A percentile compares a stretch with the other conserved stretches of the same genome.
Evolutionary conservation across 2,329 filamentous ascomycete genomes (phyloP).

Genomic region (Colletotrichum orbiculare): DNA sequence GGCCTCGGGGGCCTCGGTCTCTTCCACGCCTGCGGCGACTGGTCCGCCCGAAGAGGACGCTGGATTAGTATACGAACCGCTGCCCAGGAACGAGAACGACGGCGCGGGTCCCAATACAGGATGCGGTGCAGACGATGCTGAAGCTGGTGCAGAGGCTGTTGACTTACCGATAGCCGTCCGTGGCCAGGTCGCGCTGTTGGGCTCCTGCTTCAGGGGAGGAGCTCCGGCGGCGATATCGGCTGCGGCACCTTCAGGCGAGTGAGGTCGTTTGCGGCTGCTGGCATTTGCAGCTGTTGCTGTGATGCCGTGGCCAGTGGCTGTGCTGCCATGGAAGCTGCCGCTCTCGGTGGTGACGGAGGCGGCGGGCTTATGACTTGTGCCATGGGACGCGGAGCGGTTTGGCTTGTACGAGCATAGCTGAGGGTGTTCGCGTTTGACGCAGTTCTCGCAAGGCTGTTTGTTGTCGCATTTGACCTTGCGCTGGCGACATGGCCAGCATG

Average conservation of each 20-base stretch:
- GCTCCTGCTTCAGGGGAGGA: slow-evolving; percentile 45
- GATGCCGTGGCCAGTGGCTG: slow-evolving; percentile 44
- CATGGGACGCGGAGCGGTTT: slow-evolving; percentile 56
- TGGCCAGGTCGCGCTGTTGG: slow-evolving; percentile 55
- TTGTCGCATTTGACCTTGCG: slow-evolving; percentile 78
- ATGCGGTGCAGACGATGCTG: slow-evolving; percentile 17
- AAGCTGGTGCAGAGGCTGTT: slow-evolving; percentile 8
- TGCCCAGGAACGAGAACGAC: slow-evolving; percentile 27
- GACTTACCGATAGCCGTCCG: slow-evolving; percentile 50
- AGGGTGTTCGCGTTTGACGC: slow-evolving; percentile 73
- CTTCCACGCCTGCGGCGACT: slow-evolving; percentile 56
- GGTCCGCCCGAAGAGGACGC: slow-evolving; percentile 27
- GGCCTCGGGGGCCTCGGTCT: slow-evolving; percentile 64
- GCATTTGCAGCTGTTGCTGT: slow-evolving; percentile 16
- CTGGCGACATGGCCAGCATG: slow-evolving; percentile 75
- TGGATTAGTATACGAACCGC: slow-evolving; percentile 31
- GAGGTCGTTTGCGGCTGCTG: slow-evolving; percentile 51
- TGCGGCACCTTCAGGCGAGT: slow-evolving; percentile 54
- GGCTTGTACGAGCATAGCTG: slow-evolving; percentile 75
- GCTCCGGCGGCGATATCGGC: slow-evolving; percentile 47
- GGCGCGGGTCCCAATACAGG: slow-evolving; percentile 18
- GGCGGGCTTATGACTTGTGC: slow-evolving; percentile 42
- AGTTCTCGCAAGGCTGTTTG: slow-evolving; percentile 75
- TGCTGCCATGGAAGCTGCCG: slow-evolving; percentile 36
- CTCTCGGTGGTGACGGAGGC: slow-evolving; percentile 40